A percentile compares a stretch with the other conserved stretches of the same genome.
Conservation (phyloP, 2,329 filamentous ascomycete species). For the Alternaria arbusti region DNA sequence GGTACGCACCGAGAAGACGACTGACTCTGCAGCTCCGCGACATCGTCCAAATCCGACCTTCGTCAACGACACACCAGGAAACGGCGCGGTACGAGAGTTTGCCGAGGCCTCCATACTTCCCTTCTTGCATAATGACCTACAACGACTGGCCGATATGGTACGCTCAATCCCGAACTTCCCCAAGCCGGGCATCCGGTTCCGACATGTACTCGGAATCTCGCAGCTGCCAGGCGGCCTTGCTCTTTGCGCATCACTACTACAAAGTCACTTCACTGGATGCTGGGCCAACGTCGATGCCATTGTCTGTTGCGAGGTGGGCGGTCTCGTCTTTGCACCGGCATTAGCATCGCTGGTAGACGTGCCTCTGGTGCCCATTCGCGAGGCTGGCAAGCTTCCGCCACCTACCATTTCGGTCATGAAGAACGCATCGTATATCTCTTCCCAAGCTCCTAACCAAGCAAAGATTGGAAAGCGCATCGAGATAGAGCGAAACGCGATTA, state of each 20-base stretch:
- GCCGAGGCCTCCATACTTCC: constrained; percentile 52
- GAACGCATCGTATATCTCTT: constrained; percentile 61
- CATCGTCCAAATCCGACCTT: constrained; percentile 58
- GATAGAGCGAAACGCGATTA: constrained; percentile 55
- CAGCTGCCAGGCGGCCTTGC: constrained; percentile 59
- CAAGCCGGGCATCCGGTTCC: constrained; percentile 59
- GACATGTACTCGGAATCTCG: constrained; percentile 63
- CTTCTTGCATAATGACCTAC: constrained; percentile 56
- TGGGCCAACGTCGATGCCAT: constrained; percentile 58
- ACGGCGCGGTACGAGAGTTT: constrained; percentile 51
- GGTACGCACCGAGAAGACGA: constrained; percentile 31
- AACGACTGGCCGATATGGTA: constrained; percentile 60
- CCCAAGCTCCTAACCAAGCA: constrained; percentile 32
- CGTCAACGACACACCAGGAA: constrained; percentile 57
- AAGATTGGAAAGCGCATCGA: constrained; percentile 53
- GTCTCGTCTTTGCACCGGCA: constrained; percentile 62
- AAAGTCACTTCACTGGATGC: constrained; percentile 53
- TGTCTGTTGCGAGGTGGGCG: constrained; percentile 63
- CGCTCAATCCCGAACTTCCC: constrained; percentile 59
- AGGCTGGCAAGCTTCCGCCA: constrained; percentile 65
- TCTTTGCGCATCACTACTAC: constrained; percentile 60
- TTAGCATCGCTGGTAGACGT: constrained; percentile 53
- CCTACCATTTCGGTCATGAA: constrained; percentile 60
- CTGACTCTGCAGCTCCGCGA: constrained; percentile 4
- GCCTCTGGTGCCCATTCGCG: constrained; percentile 60